Conservation (phyloP, 768 basidiomycete genomes). For the Lactifluus piperatus region DNA sequence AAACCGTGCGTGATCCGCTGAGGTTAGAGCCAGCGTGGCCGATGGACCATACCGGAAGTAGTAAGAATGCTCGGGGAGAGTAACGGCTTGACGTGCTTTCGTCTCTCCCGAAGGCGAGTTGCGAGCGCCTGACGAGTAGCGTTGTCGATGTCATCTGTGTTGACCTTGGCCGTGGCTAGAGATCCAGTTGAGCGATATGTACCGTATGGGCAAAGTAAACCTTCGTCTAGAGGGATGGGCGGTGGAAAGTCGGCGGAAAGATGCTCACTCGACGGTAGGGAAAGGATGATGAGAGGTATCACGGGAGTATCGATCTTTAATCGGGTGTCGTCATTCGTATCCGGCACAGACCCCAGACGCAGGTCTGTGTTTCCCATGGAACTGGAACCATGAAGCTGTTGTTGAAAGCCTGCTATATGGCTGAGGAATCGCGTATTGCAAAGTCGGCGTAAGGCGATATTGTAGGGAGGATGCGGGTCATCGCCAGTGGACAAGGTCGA, state of each 20-base stretch:
- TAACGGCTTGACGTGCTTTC: not conserved
- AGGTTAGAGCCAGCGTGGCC: conserved; percentile 12
- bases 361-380: not conserved
- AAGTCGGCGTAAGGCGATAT: not conserved
- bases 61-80: not conserved
- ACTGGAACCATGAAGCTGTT: not conserved
- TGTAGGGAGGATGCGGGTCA: not conserved
- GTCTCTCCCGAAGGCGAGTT: conserved; percentile 6
- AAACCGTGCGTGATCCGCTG: not conserved
- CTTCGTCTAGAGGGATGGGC: not conserved
- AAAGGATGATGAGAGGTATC: conserved; percentile 12
- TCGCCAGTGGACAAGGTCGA: not conserved
- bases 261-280: conserved; percentile 5
- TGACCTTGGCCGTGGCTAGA: not conserved
- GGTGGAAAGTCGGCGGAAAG: not conserved
- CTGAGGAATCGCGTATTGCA: not conserved
- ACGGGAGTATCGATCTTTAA: not conserved
- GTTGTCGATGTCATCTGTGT: not conserved
- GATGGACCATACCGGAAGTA: not conserved
- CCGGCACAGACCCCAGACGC: no score
- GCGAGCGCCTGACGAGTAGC: conserved; percentile 1
- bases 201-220: conserved; percentile 10
- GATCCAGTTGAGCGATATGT: conserved; percentile 4
- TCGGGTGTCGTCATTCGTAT: not conserved
- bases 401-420: not conserved